These are phyloP conservation scores for Allodekkera sacchari DNA, from an alignment of 805 yeast species.

Conservation along the genomic window DNA sequence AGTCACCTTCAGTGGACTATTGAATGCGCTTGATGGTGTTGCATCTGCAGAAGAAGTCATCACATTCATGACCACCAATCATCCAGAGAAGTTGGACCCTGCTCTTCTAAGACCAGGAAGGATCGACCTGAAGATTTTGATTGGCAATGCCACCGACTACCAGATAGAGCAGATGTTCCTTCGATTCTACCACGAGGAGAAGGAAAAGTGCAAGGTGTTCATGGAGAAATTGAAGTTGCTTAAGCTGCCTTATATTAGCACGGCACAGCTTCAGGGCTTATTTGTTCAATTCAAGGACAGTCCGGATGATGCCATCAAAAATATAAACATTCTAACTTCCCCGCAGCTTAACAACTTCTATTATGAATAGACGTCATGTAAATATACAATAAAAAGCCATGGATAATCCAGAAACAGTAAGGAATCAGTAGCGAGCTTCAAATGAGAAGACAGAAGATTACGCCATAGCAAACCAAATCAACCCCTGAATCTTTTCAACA, in stretches of 20 bases:
- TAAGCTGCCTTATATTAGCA: conserved; percentile 54
- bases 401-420: neutral
- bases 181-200: conserved; percentile 68
- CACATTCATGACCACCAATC: conserved; percentile 97
- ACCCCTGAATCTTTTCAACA: conserved; percentile 18
- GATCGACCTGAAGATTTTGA: conserved; percentile 72
- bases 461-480: conserved; percentile 4
- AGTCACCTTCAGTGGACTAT: conserved; percentile 88
- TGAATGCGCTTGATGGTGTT: conserved; percentile 94
- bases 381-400: neutral
- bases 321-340: conserved; percentile 42
- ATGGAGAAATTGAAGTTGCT: conserved; percentile 37
- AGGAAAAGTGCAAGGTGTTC: conserved; percentile 44
- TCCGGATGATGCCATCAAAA: conserved; percentile 66
- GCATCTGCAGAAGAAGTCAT: conserved; percentile 95
- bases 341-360: conserved; percentile 26
- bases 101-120: conserved; percentile 94
- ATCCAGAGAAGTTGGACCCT: conserved; percentile 88
- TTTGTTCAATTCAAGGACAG: conserved; percentile 86
- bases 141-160: conserved; percentile 78
- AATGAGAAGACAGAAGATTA: neutral
- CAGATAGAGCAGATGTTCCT: conserved; percentile 81
- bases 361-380: conserved; percentile 16
- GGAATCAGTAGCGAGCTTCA: neutral
- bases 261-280: conserved; percentile 93